Evolutionary conservation across 257 asterid genomes (phyloP), one percentile per base, ranked within the genome.

Genomic region (Jaltomata sinuosa): DNA sequence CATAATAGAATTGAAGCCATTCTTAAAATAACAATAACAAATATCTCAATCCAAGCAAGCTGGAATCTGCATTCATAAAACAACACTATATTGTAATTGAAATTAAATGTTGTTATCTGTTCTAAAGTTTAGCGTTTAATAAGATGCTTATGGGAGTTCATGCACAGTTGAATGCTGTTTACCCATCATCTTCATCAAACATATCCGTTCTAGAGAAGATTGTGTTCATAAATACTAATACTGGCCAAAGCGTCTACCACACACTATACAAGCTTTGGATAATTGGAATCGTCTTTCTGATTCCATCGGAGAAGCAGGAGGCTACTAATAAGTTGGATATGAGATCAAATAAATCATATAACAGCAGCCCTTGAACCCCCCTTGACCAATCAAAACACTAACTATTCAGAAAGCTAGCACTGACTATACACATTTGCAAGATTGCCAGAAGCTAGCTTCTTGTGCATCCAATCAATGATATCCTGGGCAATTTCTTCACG

Each of bases 401-500:
- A 25, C 34, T 11, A 52, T 19, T 54, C 21, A 27, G 45, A 12
- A 29, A 25, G 25, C 86, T 84, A 89, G 86, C 88, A 87, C 54
- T 42, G 79, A 62, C 82, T 71, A 69, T 61, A 59, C 11, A 82
- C 87, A 82, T n/a, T 87, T 78, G 54, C 89, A 55, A 36, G 50
- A 57, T 69, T 84, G 49, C 79, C 32, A 31, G 80, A 86, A 59
- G 83, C 84, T 78, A 94, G 53, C 64, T 92, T 89, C 87, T 85
- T 94, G 84, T 91, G 92, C 99, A 97, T 95, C 99, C 99, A 97
- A 52, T 95, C 91, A 59, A 95, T 97, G 81, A 97, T 97, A 62
- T 97, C 98, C 92, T 90, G 94, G 32, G 92, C 98, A 3, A 97
- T 89, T 83, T 97, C 99, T 84, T 95, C 98, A 0, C 95, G 97